phyloP scores from a whole-genome alignment of 2,329 filamentous ascomycete species.

The Colletotrichum spaethianum region DNA sequence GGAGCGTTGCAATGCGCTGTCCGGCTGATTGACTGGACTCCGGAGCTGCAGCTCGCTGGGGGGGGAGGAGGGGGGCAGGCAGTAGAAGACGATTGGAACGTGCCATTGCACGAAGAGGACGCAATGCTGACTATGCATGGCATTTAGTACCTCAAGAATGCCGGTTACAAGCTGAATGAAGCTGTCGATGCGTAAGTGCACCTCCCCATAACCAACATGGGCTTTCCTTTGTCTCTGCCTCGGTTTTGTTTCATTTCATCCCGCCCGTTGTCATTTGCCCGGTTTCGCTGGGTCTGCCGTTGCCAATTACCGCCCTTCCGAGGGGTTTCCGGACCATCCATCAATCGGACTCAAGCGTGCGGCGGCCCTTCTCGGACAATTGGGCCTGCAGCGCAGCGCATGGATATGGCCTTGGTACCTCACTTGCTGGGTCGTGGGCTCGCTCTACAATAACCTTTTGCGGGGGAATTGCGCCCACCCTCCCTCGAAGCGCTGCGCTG shows the following conservation, averaged over 20 bases:
- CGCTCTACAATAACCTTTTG: constrained; percentile 44
- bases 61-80: constrained; percentile 15
- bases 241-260: constrained; percentile 19
- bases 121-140: constrained; percentile 35
- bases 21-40: constrained; percentile 7
- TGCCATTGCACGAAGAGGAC: neutral
- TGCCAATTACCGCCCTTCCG: constrained; percentile 24
- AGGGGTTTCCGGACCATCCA: constrained; percentile 29
- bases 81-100: neutral
- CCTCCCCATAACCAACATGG: constrained; percentile 43
- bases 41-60: constrained; percentile 14
- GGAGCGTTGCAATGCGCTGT: neutral
- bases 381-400: constrained; percentile 40
- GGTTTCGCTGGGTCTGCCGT: neutral
- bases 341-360: constrained; percentile 31
- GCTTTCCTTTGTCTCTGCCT: constrained; percentile 23
- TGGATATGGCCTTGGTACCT: constrained; percentile 40
- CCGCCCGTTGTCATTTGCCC: constrained; percentile 7
- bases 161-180: constrained; percentile 66
- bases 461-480: constrained; percentile 49
- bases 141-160: constrained; percentile 62
- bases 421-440: constrained; percentile 28
- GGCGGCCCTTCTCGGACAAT: constrained; percentile 47
- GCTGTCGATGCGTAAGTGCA: constrained; percentile 71
- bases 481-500: constrained; percentile 26